phyloP scores from a whole-genome alignment of 768 basidiomycete genomes.

The Lactarius hatsudake region DNA sequence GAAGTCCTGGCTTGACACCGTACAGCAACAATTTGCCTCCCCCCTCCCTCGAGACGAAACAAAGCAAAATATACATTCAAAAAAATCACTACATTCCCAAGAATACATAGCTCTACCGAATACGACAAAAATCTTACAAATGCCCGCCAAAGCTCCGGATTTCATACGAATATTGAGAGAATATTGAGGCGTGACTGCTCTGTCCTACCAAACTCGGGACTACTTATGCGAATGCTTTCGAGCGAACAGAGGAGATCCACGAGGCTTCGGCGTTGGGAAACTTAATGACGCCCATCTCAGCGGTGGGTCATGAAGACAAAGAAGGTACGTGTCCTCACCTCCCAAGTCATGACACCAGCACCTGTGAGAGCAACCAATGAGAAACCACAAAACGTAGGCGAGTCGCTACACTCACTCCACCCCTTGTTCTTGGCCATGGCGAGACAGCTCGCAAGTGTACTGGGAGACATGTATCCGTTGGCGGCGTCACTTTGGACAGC shows the following conservation, averaged over 20 bases:
- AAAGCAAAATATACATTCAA: neutral
- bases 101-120: neutral
- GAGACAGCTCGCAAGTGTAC: constrained; percentile 56
- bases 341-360: constrained; percentile 20
- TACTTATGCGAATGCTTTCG: constrained; percentile 12
- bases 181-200: neutral
- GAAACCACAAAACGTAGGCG: neutral
- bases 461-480: constrained; percentile 55
- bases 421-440: constrained; percentile 53
- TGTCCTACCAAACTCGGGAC: neutral
- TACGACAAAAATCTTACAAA: neutral
- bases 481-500: constrained; percentile 42
- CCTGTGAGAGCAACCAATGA: neutral
- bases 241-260: constrained; percentile 17
- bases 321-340: constrained; percentile 7
- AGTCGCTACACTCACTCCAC: constrained; percentile 52
- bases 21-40: neutral
- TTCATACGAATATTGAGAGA: neutral
- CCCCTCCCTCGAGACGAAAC: neutral
- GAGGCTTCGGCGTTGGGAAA: constrained; percentile 13
- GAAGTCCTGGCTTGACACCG: neutral
- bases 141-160: neutral
- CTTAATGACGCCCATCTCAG: neutral
- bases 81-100: neutral
- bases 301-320: neutral